These are phyloP conservation scores for Lagenaria siceraria DNA, from an alignment of 306 rosid genomes.

Conservation along the genomic window DNA sequence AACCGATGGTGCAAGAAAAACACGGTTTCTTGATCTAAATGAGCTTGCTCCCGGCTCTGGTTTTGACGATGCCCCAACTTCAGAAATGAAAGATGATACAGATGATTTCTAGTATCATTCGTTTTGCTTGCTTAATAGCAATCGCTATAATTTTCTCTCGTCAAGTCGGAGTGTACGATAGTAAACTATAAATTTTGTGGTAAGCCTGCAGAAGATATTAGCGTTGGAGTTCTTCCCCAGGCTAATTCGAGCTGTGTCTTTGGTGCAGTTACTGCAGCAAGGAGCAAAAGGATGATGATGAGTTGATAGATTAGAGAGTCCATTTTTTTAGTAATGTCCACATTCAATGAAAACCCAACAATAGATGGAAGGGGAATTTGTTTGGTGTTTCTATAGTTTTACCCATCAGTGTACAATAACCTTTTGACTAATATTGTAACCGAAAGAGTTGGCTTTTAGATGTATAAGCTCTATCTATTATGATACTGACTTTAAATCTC, in stretches of 20 bases:
- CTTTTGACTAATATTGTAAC: conserved; percentile 8
- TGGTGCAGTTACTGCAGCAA: conserved; percentile 48
- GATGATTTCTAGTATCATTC: conserved; percentile 41
- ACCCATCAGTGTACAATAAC: conserved; percentile 43
- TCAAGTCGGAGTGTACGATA: conserved; percentile 57
- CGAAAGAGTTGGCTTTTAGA: conserved; percentile 13
- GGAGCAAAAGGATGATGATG: conserved; percentile 53
- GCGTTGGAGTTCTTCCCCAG: conserved; percentile 50
- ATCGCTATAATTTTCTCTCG: conserved; percentile 16
- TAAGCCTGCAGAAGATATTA: conserved; percentile 41
- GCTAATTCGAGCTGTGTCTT: conserved; percentile 36
- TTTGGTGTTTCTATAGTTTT: conserved; percentile 45
- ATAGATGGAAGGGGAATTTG: conserved; percentile 60
- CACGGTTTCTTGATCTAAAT: conserved; percentile 86
- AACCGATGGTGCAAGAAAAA: conserved; percentile 49
- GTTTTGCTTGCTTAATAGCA: conserved; percentile 24
- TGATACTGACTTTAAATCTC: not conserved
- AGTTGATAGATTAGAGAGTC: conserved; percentile 82
- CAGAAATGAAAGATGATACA: conserved; percentile 55
- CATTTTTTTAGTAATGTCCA: conserved; percentile 50
- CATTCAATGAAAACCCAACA: conserved; percentile 38
- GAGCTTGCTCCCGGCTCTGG: conserved; percentile 95
- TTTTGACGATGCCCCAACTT: conserved; percentile 68
- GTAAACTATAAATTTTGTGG: conserved; percentile 71
- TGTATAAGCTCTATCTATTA: conserved; percentile 6